These are phyloP conservation scores for Petunia secreta DNA, from an alignment of 257 asterid genomes.

Conservation along the genomic window DNA sequence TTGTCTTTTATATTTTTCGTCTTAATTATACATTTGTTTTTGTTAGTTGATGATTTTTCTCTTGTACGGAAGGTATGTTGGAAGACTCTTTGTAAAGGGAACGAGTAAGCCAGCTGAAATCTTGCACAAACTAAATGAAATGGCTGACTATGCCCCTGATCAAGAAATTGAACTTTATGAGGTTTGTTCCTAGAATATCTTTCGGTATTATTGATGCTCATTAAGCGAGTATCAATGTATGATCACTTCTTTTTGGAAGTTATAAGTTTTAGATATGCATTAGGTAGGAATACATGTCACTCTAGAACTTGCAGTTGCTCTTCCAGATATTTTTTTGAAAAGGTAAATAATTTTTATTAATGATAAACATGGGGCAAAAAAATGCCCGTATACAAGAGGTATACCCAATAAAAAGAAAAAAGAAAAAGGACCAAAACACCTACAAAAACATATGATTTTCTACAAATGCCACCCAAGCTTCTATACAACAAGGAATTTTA, in stretches of 20 bases:
- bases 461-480: too few relatives aligned
- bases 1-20: background rate
- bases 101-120: conserved; percentile 71
- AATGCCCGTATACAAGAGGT: too few relatives aligned
- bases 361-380: too few relatives aligned
- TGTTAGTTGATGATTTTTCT: conserved; percentile 27
- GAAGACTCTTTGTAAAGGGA: conserved; percentile 77
- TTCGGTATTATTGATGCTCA: background rate
- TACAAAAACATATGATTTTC: too few relatives aligned
- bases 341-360: too few relatives aligned
- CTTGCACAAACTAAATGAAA: conserved; percentile 60
- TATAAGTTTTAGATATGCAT: too few relatives aligned
- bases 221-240: background rate
- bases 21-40: background rate
- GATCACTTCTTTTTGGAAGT: conserved; percentile 11
- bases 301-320: too few relatives aligned
- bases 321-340: too few relatives aligned
- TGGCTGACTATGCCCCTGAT: conserved; percentile 87
- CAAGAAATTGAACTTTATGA: conserved; percentile 89
- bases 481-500: too few relatives aligned
- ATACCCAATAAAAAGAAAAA: too few relatives aligned
- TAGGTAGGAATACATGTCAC: too few relatives aligned
- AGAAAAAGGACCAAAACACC: too few relatives aligned
- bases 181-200: conserved; percentile 44
- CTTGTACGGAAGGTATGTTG: conserved; percentile 55